Percentiles rank a stretch among this genome's conserved stretches.
phyloP scores from a whole-genome alignment of 1,139 yeast genomes.

The Zygotorulaspora mrakii region DNA sequence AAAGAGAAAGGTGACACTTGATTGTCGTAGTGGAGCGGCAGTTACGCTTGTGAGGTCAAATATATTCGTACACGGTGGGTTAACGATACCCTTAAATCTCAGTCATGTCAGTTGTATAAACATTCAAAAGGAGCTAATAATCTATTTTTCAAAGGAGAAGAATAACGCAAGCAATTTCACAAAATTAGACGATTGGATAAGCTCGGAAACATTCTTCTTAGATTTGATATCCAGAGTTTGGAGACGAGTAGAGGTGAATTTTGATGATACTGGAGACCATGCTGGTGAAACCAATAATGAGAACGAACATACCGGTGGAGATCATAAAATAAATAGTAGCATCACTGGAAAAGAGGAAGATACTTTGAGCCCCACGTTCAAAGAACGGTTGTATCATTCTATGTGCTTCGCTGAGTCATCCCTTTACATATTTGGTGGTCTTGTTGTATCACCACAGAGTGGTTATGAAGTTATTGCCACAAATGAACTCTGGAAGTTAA shows the following conservation, averaged over 20 bases:
- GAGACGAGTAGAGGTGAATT: conserved; percentile 41
- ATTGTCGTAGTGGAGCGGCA: conserved; percentile 65
- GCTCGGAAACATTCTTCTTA: conserved; percentile 54
- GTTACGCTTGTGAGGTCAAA: conserved; percentile 54
- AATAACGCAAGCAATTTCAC: conserved; percentile 21
- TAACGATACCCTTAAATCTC: conserved; percentile 55
- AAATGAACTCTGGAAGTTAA: conserved; percentile 67
- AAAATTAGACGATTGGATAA: conserved; percentile 43
- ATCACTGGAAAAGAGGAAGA: conserved; percentile 7
- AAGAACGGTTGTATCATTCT: conserved; percentile 59
- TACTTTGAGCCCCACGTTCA: conserved; percentile 38
- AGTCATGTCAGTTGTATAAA: conserved; percentile 38
- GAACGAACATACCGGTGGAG: background rate
- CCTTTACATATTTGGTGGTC: conserved; percentile 62
- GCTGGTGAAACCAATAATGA: conserved; percentile 1
- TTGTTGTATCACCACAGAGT: conserved; percentile 37
- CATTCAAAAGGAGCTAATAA: conserved; percentile 30
- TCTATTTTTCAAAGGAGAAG: conserved; percentile 27
- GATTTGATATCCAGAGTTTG: conserved; percentile 57
- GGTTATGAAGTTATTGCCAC: conserved; percentile 43
- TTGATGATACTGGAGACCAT: conserved; percentile 14
- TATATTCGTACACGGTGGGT: conserved; percentile 64
- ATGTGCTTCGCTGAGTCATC: conserved; percentile 48
- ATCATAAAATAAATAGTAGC: no score
- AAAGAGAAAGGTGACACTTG: conserved; percentile 38